phyloP scores from a whole-genome alignment of 257 asterid species.

The Sherardia arvensis region DNA sequence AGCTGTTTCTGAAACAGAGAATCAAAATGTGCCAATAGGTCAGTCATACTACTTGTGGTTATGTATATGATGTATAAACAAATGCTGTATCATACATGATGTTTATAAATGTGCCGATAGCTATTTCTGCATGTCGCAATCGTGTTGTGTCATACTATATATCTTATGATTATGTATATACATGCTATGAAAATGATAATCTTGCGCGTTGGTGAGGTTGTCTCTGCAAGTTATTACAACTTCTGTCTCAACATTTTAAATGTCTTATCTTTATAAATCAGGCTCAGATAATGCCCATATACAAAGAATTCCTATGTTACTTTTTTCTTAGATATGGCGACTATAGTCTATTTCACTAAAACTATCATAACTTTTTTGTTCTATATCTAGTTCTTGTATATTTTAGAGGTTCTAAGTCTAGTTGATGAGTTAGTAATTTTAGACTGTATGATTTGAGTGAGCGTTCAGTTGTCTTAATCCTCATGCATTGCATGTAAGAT shows the following conservation, averaged over 20 bases:
- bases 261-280: not conserved
- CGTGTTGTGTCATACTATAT: no score
- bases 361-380: not conserved
- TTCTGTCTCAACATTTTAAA: not conserved
- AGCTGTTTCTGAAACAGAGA: conserved; percentile 24
- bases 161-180: not conserved
- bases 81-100: no score
- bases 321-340: not conserved
- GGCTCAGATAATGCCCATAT: not conserved
- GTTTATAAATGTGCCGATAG: conserved; percentile 7
- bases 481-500: conserved; percentile 8
- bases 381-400: not conserved
- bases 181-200: not conserved
- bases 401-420: not conserved
- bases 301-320: not conserved
- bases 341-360: not conserved
- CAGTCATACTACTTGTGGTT: conserved; percentile 2
- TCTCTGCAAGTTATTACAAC: not conserved
- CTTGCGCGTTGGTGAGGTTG: not conserved
- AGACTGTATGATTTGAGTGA: not conserved
- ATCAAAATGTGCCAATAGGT: conserved; percentile 32
- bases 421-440: not conserved
- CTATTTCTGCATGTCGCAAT: not conserved
- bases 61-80: no score
- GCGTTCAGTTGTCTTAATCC: conserved; percentile 1